Evolutionary conservation across 2,329 filamentous ascomycete genomes (phyloP).

Genomic region (Verticillium zaregamsianum): DNA sequence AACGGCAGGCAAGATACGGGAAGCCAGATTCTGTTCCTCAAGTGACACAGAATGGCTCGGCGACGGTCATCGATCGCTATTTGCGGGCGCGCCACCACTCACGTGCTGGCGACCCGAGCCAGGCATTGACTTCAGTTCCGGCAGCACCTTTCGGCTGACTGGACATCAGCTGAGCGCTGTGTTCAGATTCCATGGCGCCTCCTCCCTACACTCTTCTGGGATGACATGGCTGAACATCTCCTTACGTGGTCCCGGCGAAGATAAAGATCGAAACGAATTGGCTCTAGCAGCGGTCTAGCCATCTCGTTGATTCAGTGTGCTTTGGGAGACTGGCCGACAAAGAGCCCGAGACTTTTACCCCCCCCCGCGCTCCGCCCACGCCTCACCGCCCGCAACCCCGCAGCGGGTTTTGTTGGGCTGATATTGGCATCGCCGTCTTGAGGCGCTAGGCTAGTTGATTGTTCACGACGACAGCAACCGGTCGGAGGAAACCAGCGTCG

Average conservation of each 20-base stretch:
- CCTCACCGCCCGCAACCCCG: not conserved
- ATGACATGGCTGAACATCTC: too few relatives aligned
- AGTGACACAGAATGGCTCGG: not conserved
- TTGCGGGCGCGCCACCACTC: not conserved
- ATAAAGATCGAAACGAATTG: not conserved
- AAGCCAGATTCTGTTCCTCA: not conserved
- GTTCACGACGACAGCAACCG: not conserved
- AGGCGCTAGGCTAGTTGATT: not conserved
- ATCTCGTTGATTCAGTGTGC: not conserved
- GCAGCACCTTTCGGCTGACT: too few relatives aligned
- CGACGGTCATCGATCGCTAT: not conserved
- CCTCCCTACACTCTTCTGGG: too few relatives aligned
- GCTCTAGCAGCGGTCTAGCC: not conserved
- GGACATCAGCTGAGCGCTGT: too few relatives aligned
- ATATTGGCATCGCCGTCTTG: not conserved
- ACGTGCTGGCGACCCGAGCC: not conserved
- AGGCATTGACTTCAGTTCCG: not conserved
- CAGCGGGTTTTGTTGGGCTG: not conserved
- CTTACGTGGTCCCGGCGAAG: not conserved
- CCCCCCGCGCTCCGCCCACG: not conserved
- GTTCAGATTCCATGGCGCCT: too few relatives aligned
- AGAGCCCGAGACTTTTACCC: not conserved
- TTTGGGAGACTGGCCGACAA: not conserved
- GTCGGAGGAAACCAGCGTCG: not conserved
- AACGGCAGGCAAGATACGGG: not conserved